Evolutionary conservation across 306 rosid species (phyloP), one percentile per base, ranked within the genome.

Genomic region (Cucurbita pepo): DNA sequence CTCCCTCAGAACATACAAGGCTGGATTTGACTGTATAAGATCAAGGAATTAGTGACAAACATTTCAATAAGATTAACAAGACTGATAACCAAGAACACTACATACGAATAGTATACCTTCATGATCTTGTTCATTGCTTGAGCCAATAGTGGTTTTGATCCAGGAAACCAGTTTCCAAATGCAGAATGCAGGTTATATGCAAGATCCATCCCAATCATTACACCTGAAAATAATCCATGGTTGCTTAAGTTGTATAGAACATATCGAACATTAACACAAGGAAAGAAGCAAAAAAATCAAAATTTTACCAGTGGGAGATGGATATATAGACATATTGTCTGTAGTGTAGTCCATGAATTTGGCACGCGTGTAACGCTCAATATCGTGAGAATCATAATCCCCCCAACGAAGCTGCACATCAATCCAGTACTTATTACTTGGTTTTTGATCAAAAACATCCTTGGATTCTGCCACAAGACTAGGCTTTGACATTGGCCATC

Each of bases 401-500:
- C 99, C 99, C 99, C 99, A 95, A 7, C 99, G 88, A 38, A 95
- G 97, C 74, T 95, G 99, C 64, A 91, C 97, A 64, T 91, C 99
- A 75, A 95, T 86, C 99, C 99, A 95, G 81, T 95, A 95, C 83
- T 95, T 95, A 58, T 95, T 95, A 84, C 97, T 95, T 62, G 95
- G 95, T 82, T 95, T 95, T 82, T 95, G 99, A 82, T 95, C 99
- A 81, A 91, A 95, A 76, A 95, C 95, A 83, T 95, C 99, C 85
- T 95, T 95, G 73, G 97, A 88, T 82, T 95, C 99, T 2, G 99
- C 99, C 6, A 95, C 99, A 40, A 95, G 91, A 81, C 99, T 95
- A 76, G 99, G 99, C 84, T 95, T 95, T 47, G 97, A 95, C 99
- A 95, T 95, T 30, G 96, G 96, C 99, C 99, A 95, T 74, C 96